Evolutionary conservation across 495 filamentous ascomycete species (phyloP), one percentile per base, ranked within the genome.

Genomic region (Podospora pseudoanserina): DNA sequence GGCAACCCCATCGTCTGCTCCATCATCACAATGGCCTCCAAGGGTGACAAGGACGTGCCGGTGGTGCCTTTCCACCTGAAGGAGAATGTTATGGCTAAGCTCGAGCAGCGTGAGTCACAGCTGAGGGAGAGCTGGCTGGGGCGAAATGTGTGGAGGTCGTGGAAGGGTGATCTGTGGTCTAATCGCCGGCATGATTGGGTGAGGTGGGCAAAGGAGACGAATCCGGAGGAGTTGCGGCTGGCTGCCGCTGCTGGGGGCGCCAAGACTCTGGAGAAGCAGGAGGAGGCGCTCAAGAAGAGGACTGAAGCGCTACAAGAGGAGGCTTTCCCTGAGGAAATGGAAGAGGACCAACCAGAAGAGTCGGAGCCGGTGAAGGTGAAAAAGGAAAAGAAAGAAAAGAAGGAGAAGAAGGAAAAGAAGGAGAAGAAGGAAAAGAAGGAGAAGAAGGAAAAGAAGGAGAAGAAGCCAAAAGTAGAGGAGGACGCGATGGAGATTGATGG

Each of bases 111-210:
- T 66, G 94, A 97, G 75, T 70, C 82, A 39, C 75, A 82, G 13
- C 80, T 99, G 19, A 85, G 93, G 26, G 89, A 92, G 67, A 89
- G 88, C 0, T 90, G 86, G 70, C 82, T 90, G 27, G 95, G 95
- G 3, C 81, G 93, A 5, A 90, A 89, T 3, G 92, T 96, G 13
- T 97, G 93, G 94, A 82, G 89, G 65, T 92, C 95, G 68, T 99
- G 95, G 96, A 86, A 84, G 64, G 93, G 97, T 80, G 95, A 98
- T 78, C 74, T 94, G 26, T 98, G 81, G 81, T 74, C 71, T 70
- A 80, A 87, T 60, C 81, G 86, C 61, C 79, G 87, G 54, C 82
- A 79, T 23, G 90, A 93, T 49, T 96, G 92, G 92, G 84, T 88
- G 30, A 77, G 80, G 23, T 87, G 87, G 78, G 89, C 87, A 18